phyloP scores from a whole-genome alignment of 225 moss, liverwort and hornwort species.

The Neckera pumila region DNA sequence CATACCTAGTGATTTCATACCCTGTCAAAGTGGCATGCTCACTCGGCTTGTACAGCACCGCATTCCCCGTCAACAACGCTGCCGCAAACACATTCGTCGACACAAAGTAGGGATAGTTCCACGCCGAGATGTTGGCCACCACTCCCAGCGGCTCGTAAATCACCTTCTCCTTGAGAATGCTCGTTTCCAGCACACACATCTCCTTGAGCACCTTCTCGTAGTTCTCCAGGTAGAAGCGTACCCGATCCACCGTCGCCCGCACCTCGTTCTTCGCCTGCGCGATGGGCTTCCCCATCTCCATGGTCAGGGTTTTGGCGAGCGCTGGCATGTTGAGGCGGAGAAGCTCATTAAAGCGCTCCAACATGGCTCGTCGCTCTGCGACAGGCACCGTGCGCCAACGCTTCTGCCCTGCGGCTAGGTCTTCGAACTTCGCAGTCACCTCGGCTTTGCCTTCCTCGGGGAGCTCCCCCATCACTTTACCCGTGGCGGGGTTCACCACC shows the following conservation, averaged over 20 bases:
- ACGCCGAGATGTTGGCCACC: constrained; percentile 95
- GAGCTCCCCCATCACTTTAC: constrained; percentile 60
- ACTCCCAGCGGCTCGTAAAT: constrained; percentile 92
- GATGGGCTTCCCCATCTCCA: constrained; percentile 99
- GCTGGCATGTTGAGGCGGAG: constrained; percentile 62
- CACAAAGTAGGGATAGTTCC: constrained; percentile 95
- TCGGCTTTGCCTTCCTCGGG: constrained; percentile 49
- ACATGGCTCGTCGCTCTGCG: constrained; percentile 53
- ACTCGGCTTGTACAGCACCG: constrained; percentile 93
- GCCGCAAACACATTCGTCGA: constrained; percentile 86
- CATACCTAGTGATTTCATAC: constrained; percentile 56
- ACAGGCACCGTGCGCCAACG: constrained; percentile 49
- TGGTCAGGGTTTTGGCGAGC: constrained; percentile 64
- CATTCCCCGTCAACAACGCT: constrained; percentile 75
- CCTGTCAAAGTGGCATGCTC: constrained; percentile 88
- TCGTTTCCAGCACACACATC: constrained; percentile 57
- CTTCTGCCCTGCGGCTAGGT: constrained; percentile 51
- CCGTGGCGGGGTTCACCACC: constrained; percentile 79
- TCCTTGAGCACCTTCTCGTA: constrained; percentile 82
- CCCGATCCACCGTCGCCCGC: constrained; percentile 72
- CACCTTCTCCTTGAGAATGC: constrained; percentile 62
- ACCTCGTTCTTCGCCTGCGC: constrained; percentile 83
- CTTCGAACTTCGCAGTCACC: constrained; percentile 57
- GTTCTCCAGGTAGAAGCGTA: constrained; percentile 68
- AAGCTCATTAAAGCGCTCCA: constrained; percentile 85